Evolutionary conservation across 2,329 filamentous ascomycete genomes (phyloP), one percentile per base, ranked within the genome.

Genomic region (Trichophaea hybrida): DNA sequence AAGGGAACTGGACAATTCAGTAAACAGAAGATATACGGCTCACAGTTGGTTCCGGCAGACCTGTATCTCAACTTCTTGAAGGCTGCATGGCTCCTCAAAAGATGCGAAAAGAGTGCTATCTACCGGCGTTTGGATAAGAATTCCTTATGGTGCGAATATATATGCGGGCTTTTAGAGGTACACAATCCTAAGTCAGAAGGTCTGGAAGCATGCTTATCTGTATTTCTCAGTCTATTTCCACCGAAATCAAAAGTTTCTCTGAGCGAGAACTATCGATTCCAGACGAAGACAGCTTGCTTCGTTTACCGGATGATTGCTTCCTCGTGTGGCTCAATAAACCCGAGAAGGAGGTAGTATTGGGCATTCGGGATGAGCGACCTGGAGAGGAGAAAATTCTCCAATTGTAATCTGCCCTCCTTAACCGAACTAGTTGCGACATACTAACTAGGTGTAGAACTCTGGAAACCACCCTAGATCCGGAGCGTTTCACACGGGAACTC

Each of bases 21-120:
- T 43, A 15, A 55, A 35, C 38, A 52, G 17, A 35, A 32, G 12
- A 17, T 57, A n/a, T 50, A 43, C 40, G 12, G 13, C 12, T 17
- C 34, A 15, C 31, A 12, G 10, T 48, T 24, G 44, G 48, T 59
- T 31, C 50, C 60, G 15, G 48, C 63, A 2, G 31, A 56, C 5
- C 54, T 56, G n/a, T 67, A 65, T 46, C 51, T 66, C 8, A 59
- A 62, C 24, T 13, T 67, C 13, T 59, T 62, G 50, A 67, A 67
- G 44, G 59, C 65, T 10, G 55, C 55, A 8, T 67, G 65, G 65
- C 61, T 67, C 5, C 33, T 62, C 6, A n/a, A 43, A 31, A 55
- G 59, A 31, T 57, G 66, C 6, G 48, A 53, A 12, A 38, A 53
- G 4, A 55, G 60, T 24, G 17, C 40, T 12, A 37, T 33, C 6